A percentile compares a stretch with the other conserved stretches of the same genome.
These are phyloP conservation scores for Didymella glomerata DNA, from an alignment of 2,329 filamentous ascomycete genomes.

Conservation along the genomic window DNA sequence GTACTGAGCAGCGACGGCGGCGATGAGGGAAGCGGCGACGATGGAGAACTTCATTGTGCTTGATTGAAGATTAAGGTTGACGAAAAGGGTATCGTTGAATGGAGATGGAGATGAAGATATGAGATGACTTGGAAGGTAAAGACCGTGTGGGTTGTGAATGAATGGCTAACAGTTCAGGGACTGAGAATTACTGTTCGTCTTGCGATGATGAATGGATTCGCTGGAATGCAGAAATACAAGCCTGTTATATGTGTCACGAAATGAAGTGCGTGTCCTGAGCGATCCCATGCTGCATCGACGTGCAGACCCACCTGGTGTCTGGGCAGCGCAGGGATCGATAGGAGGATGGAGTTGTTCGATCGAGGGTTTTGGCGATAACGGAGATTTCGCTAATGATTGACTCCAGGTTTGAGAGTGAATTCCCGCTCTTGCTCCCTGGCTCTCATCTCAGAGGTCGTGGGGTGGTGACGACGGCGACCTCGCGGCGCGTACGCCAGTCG, in stretches of 20 bases:
- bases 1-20: conserved; percentile 35
- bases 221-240: conserved; percentile 11
- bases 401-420: conserved; percentile 16
- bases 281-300: conserved; percentile 8
- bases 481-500: conserved; percentile 2
- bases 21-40: conserved; percentile 37
- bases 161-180: conserved; percentile 19
- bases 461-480: conserved; percentile 7
- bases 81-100: conserved; percentile 16
- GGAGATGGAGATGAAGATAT: neutral
- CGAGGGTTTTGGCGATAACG: conserved; percentile 25
- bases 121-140: conserved; percentile 20
- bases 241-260: conserved; percentile 20
- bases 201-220: conserved; percentile 11
- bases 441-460: conserved; percentile 8
- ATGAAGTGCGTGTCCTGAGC: conserved; percentile 18
- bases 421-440: conserved; percentile 6
- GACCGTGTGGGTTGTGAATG: conserved; percentile 16
- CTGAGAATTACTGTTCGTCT: conserved; percentile 20
- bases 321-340: conserved; percentile 9
- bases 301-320: conserved; percentile 11
- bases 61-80: conserved; percentile 8
- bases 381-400: conserved; percentile 25
- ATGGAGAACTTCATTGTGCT: conserved; percentile 44
- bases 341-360: conserved; percentile 11